Evolutionary conservation across 306 rosid species (phyloP).

Genomic region (Trifolium dubium): DNA sequence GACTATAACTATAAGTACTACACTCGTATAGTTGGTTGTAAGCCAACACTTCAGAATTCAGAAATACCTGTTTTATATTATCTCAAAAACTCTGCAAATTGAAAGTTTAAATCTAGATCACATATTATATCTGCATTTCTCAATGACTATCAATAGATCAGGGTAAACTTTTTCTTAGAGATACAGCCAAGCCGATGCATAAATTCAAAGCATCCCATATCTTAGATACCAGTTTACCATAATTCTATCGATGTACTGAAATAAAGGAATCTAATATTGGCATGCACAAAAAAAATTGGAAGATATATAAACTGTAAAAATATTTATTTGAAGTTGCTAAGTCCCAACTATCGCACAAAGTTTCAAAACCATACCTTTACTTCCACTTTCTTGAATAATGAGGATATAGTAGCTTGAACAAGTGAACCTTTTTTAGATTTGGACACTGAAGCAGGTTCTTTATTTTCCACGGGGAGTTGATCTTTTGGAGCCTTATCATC

Average conservation of each 20-base stretch:
- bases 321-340: neutral
- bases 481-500: constrained; percentile 45
- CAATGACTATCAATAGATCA: neutral
- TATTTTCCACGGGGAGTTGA: constrained; percentile 48
- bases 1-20: neutral
- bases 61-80: neutral
- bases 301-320: neutral
- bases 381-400: constrained; percentile 85
- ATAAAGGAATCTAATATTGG: neutral
- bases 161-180: neutral
- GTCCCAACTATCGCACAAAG: constrained; percentile 3
- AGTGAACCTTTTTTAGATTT: constrained; percentile 59
- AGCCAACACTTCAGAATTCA: neutral
- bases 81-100: neutral
- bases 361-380: constrained; percentile 60
- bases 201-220: neutral
- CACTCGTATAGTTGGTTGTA: neutral
- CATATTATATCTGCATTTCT: neutral
- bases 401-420: constrained; percentile 78
- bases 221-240: neutral
- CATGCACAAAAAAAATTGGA: neutral
- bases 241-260: neutral
- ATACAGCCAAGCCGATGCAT: neutral
- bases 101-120: too few relatives aligned
- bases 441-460: constrained; percentile 50